Base-by-base conservation (phyloP, 805 yeast species). In the Candida maltosa region DNA sequence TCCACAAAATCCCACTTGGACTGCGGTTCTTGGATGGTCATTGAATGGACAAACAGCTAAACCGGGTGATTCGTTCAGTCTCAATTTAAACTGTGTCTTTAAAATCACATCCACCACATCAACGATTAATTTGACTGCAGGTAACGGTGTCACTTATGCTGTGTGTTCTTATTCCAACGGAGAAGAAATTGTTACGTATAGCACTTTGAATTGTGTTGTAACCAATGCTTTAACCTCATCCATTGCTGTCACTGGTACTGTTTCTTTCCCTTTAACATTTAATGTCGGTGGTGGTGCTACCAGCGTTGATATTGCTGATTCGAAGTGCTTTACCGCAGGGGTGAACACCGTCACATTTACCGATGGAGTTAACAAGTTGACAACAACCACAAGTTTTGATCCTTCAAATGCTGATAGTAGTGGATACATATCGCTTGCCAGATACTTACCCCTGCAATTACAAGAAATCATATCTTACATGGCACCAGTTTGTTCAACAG, bases 1-100 rank as follows among this genome's bases (percentile, higher is more conserved):
- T n/a, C 45, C 45, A 9, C 11, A 29, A 3, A 26, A 28, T 14
- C 42, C 42, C n/a, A 34, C 35, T 33, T 41, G 60, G 58, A 27
- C 35, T 9, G 53, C 56, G 7, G 31, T 43, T 1, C 23, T 57
- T 5, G 34, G 37, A 3, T 57, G 62, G 62, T 12, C 22, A 3
- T 44, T 57, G 12, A 15, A 31, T 7, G 49, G 51, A 12, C 5
- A 37, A 6, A 29, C 38, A 4, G 44, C 48, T 2, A 11, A 16
- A 1, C 26, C 62, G 1, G 59, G 58, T 24, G 64, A 58, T 35
- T 52, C 57, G 6, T 57, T 58, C 25, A 35, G 46, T 7, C 48
- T 58, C 31, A 32, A 34, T 20, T 29, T 58, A 38, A 60, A 60
- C 4, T 49, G 58, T 39, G 58, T 49, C 11, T 58, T 44, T 37